A percentile compares a stretch with the other conserved stretches of the same genome.
Evolutionary conservation across 345 rosid genomes (phyloP).

Genomic region (Isatis tinctoria): DNA sequence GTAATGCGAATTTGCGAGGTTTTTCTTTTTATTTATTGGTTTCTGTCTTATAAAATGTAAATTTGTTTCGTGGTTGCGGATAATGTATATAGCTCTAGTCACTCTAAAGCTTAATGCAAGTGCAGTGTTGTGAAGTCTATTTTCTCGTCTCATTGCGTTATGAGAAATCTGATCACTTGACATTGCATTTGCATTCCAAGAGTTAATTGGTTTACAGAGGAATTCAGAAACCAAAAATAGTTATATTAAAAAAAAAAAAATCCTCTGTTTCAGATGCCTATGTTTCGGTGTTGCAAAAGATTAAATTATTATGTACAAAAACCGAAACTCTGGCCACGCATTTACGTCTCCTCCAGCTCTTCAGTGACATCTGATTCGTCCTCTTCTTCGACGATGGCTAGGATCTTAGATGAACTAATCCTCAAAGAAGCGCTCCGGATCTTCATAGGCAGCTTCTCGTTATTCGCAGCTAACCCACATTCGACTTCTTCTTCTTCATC

Average conservation of each 20-base stretch:
- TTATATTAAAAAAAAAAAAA: neutral
- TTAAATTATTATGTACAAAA: slow-evolving; percentile 32
- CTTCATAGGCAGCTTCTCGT: slow-evolving; percentile 42
- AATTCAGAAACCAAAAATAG: neutral
- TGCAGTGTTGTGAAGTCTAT: slow-evolving; percentile 19
- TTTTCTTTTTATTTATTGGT: neutral
- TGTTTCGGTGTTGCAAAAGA: slow-evolving; percentile 22
- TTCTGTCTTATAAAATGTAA: slow-evolving; percentile 1
- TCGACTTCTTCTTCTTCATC: slow-evolving; percentile 47
- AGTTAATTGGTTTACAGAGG: slow-evolving; percentile 24
- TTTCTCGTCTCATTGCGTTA: slow-evolving; percentile 21
- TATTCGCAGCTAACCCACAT: slow-evolving; percentile 30
- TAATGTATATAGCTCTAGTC: slow-evolving; percentile 29
- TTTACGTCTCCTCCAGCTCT: slow-evolving; percentile 29
- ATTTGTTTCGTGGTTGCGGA: slow-evolving; percentile 22
- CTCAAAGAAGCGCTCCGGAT: slow-evolving; percentile 43
- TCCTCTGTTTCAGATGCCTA: slow-evolving; percentile 19
- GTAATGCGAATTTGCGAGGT: neutral
- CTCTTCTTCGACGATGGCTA: slow-evolving; percentile 54
- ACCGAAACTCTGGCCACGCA: neutral
- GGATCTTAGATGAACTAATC: slow-evolving; percentile 57
- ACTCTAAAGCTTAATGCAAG: slow-evolving; percentile 31
- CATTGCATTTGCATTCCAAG: slow-evolving; percentile 32
- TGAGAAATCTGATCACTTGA: slow-evolving; percentile 16
- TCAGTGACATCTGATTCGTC: slow-evolving; percentile 36